Percentiles rank a stretch among this genome's conserved stretches.
Conservation (phyloP, 192 early-diverging fungal species). For the Jimgerdemannia lactiflua region DNA sequence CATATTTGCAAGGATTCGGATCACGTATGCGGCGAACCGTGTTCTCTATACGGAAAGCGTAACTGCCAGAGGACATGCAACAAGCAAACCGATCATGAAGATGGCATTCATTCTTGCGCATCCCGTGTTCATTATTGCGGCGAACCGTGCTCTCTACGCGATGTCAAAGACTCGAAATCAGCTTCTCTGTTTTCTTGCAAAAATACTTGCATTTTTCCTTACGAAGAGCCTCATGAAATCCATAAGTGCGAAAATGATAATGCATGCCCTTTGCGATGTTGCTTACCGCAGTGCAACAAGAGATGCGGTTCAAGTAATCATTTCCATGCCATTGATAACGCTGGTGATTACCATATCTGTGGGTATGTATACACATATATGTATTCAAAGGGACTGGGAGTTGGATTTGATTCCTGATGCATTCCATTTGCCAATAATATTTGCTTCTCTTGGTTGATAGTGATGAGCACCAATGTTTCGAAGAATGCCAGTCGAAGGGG, state of each 20-base stretch:
- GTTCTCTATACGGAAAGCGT: background rate
- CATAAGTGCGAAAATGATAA: conserved; percentile 27
- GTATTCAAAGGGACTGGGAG: conserved; percentile 12
- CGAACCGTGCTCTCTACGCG: conserved; percentile 21
- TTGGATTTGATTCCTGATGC: background rate
- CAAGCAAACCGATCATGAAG: conserved; percentile 12
- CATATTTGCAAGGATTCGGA: conserved; percentile 3
- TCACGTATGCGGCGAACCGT: conserved; percentile 9
- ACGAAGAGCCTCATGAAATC: conserved; percentile 9
- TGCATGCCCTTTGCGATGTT: conserved; percentile 10
- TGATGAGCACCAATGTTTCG: too few species aligned
- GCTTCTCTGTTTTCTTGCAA: too few species aligned
- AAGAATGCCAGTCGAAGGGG: too few species aligned
- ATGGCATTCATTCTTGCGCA: conserved; percentile 20
- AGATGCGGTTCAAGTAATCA: too few species aligned
- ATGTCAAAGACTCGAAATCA: too few species aligned
- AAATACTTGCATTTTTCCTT: too few species aligned
- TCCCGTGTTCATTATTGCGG: conserved; percentile 28
- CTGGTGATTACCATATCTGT: conserved; percentile 18
- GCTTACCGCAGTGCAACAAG: too few species aligned
- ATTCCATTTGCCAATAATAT: conserved; percentile 4
- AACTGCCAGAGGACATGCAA: conserved; percentile 7
- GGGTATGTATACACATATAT: conserved; percentile 22
- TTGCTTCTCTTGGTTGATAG: too few species aligned
- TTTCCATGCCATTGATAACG: conserved; percentile 22